Percentiles rank a stretch among this genome's conserved stretches.
phyloP scores from a whole-genome alignment of 495 filamentous ascomycete species.

The Stereocaulon alpinum region DNA sequence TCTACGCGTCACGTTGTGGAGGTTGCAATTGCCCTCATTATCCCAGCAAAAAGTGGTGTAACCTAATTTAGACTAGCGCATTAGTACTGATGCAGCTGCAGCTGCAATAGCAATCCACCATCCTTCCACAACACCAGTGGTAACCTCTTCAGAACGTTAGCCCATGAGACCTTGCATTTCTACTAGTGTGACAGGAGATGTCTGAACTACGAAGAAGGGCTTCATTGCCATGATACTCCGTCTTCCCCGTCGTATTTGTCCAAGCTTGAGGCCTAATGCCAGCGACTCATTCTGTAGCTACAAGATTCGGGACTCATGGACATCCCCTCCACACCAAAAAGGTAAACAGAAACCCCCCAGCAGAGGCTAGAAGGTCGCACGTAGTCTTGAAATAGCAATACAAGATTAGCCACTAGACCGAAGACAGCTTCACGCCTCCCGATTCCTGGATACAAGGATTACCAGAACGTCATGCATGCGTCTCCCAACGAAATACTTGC shows the following conservation, averaged over 20 bases:
- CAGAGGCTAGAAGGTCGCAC: background rate
- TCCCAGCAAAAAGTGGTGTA: too few relatives aligned
- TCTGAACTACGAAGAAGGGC: background rate
- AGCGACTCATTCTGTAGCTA: background rate
- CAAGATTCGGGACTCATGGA: background rate
- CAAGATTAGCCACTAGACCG: background rate
- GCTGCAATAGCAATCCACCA: too few relatives aligned
- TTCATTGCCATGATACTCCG: background rate
- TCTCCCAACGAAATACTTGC: background rate
- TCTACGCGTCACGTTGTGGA: conserved; percentile 29
- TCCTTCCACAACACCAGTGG: too few relatives aligned
- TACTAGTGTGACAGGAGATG: background rate
- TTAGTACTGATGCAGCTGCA: too few relatives aligned
- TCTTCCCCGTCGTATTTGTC: too few relatives aligned
- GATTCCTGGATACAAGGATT: background rate
- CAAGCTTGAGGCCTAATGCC: background rate
- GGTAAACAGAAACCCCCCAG: background rate
- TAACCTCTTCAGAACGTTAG: too few relatives aligned
- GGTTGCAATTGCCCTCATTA: too few relatives aligned
- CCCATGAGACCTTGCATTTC: background rate
- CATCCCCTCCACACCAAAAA: background rate
- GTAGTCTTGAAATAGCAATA: background rate
- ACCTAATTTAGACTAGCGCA: too few relatives aligned
- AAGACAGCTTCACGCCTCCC: background rate
- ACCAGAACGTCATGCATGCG: background rate